Evolutionary conservation across 139 green algal genomes (phyloP), one percentile per base, ranked within the genome.

Genomic region (Picocystis salinarum): DNA sequence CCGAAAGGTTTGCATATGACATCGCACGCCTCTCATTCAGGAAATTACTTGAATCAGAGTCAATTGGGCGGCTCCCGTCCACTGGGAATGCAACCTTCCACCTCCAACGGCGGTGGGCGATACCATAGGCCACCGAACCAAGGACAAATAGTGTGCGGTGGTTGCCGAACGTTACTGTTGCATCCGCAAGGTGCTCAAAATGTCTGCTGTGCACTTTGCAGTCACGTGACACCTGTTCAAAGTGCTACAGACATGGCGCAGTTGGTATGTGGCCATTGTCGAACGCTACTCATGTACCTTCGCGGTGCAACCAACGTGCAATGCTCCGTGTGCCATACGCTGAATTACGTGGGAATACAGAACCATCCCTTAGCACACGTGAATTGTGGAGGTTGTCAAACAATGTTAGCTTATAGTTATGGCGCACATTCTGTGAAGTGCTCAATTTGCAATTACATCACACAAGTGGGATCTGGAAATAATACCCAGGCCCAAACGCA

Each of bases 341-440:
- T 95, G 6, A 95, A 79, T 44, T 52, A 58, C 28, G 60, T 27
- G 26, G 39, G 26, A 56, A 34, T 25, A 46, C 23, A 50, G 27
- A n/a, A 58, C 2, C 82, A 83, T 58, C 62, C 67, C 29, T 45
- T 89, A 13, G 73, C 62, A 0, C 80, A 94, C 52, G 41, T 95
- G 0, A 67, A 92, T 25, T 95, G 84, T 53, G 63, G 64, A 33
- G 70, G 71, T 9, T 95, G 84, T 55, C 64, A 61, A 22, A 74
- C 91, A 31, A 92, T 67, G 51, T 70, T 94, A 10, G 82, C 84
- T 55, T 95, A 91, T 41, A 74, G 80, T 0, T 57, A 71, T 10
- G 83, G 81, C 2, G 84, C 84, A 2, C 68, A 80, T 23, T 83
- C 71, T 3, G 85, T 95, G 19, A 91, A 93, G 56, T 95, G 84